Evolutionary conservation across 768 basidiomycete genomes (phyloP).

Genomic region (Royoungia palumana): DNA sequence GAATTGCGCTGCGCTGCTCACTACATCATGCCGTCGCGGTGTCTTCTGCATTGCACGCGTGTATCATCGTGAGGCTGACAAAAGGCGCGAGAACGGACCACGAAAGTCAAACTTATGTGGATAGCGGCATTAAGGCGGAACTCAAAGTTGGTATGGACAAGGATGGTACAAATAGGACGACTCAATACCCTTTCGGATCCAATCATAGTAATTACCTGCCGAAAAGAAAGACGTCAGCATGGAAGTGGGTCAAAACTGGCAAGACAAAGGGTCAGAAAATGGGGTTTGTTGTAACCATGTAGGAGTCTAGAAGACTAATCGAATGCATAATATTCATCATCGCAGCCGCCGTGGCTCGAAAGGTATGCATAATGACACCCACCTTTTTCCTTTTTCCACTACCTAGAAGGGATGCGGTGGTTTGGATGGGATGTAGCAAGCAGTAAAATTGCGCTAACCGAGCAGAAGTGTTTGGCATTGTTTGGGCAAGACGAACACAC

Average conservation of each 20-base stretch:
- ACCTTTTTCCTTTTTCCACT: conserved; percentile 5
- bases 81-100: conserved; percentile 2
- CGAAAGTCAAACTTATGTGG: neutral
- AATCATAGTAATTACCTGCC: conserved; percentile 4
- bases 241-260: neutral
- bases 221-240: conserved; percentile 7
- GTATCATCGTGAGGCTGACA: conserved; percentile 2
- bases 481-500: neutral
- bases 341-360: neutral
- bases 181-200: neutral
- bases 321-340: conserved; percentile 62
- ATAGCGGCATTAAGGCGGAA: conserved; percentile 2
- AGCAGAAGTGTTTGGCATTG: conserved; percentile 9
- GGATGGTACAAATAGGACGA: neutral
- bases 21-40: conserved; percentile 9
- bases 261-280: conserved; percentile 19
- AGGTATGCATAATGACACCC: neutral
- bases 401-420: neutral
- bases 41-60: neutral
- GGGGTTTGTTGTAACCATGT: conserved; percentile 59
- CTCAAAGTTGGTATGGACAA: neutral
- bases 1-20: neutral
- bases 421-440: neutral
- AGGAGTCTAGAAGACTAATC: conserved; percentile 95
- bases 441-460: neutral